These are phyloP conservation scores for Wickerhamiella pararugosa DNA, from an alignment of 1,139 yeast genomes.

Conservation along the genomic window DNA sequence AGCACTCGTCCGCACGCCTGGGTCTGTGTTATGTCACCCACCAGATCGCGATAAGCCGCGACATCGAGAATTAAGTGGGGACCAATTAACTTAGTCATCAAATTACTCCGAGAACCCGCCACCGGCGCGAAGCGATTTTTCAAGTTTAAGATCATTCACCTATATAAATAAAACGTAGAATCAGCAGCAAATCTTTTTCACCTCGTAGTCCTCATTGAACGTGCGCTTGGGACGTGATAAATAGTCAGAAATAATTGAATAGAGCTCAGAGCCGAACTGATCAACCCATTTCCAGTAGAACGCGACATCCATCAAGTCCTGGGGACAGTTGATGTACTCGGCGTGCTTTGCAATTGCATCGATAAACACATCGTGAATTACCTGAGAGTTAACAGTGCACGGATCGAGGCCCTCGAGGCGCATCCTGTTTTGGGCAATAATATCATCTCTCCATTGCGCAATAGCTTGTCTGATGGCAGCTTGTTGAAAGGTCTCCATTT, in stretches of 20 bases:
- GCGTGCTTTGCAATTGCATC: slow-evolving; percentile 19
- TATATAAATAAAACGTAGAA: background rate
- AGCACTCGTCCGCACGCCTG: background rate
- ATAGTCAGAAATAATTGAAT: slow-evolving; percentile 14
- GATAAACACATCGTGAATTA: slow-evolving; percentile 20
- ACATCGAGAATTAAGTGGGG: too few relatives aligned
- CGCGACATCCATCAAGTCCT: slow-evolving; percentile 17
- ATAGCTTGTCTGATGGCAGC: slow-evolving; percentile 9
- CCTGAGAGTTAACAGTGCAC: slow-evolving; percentile 18
- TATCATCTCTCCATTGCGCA: slow-evolving; percentile 17
- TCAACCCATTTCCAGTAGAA: slow-evolving; percentile 21
- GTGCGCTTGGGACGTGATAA: slow-evolving; percentile 13
- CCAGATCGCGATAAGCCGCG: too few relatives aligned
- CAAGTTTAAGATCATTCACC: too few relatives aligned
- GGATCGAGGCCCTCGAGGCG: slow-evolving; percentile 16
- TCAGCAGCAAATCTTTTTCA: background rate
- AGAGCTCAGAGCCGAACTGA: slow-evolving; percentile 18
- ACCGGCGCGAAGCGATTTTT: too few relatives aligned
- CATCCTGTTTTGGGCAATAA: slow-evolving; percentile 17
- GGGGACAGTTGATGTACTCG: slow-evolving; percentile 14
- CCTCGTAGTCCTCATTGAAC: background rate
- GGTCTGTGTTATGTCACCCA: background rate
- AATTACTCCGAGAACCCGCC: too few relatives aligned
- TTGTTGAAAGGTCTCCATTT: slow-evolving; percentile 1
- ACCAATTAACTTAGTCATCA: too few relatives aligned